Base-by-base conservation (phyloP, 2,329 filamentous ascomycete species). In the Clarireedia paspali region DNA sequence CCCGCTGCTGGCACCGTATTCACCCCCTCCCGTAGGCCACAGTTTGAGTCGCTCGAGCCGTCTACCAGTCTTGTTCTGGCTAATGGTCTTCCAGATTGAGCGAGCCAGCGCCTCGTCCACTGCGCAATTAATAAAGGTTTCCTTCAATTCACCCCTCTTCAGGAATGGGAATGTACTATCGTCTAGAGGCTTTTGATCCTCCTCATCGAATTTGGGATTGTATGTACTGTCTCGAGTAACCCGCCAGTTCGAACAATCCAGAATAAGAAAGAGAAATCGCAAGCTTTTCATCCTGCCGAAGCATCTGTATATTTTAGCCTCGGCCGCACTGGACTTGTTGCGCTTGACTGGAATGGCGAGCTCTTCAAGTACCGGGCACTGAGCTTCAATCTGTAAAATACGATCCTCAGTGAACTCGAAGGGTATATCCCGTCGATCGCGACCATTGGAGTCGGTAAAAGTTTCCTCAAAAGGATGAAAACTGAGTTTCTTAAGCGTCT, bases 191-290 rank as follows among this genome's bases (percentile, higher is more conserved):
- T 47, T 36, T 48, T 14, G 23, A 52, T 52, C 44, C 4, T 52
- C 44, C 4, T 50, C 44, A 34, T 56, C 45, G n/a, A 58, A 56
- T 46, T n/a, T 44, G 51, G 47, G 15, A 34, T 58, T 44, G 38
- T 56, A 53, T 53, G 2, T 17, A 7, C 40, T 27, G 45, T 56
- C 36, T 52, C 42, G 53, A 47, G 27, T 39, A 36, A 58, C 48
- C 20, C 23, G 20, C 53, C 53, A 58, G 6, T 58, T 47, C 44
- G 57, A 58, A 58, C 53, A 58, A 45, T 58, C 53, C 53, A 58
- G n/a, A 26, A 47, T 58, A 47, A 58, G 53, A 45, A 56, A 58
- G 42, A 58, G 42, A 26, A 38, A 52, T 49, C 30, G 42, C n/a
- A 58, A 56, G 42, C 24, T 53, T 53, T 15, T 45, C 48, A 56